Base-by-base conservation (phyloP, 805 yeast species). In the Saccharomycopsis capsularis region DNA sequence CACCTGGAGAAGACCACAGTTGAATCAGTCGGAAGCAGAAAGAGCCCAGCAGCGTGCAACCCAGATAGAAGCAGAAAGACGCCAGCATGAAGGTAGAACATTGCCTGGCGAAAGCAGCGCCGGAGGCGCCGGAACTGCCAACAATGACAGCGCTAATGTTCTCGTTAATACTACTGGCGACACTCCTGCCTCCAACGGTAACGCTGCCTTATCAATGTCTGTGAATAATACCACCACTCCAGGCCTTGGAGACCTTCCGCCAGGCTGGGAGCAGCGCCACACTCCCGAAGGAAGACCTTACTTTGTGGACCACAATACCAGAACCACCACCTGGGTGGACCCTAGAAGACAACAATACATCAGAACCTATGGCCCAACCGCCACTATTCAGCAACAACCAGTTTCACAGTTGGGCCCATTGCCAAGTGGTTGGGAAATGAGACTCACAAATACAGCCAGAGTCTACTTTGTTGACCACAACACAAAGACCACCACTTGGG, bases 391-490 rank as follows among this genome's bases (percentile, higher is more conserved):
- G 69, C 98, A 93, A 60, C 99, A 93, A 71, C 96, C 98, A 27
- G 96, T 93, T 11, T 85, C 95, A 40, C 98, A 95, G 63, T 75
- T 93, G 66, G 99, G 99, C 16, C 99, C 99, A 47, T 74, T 93
- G 62, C 99, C 99, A 42, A 81, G 91, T 47, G 99, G 99, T 47
- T 93, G 99, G 99, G 99, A 93, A 72, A 93, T 93, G 99, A 85
- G 99, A 68, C 77, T 93, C 62, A 95, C 99, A 39, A 93, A 93
- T 67, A 93, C 99, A 1, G 97, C 99, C 7, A 80, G 99, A 66
- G 99, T 93, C 21, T 93, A 93, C 67, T 93, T 93, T 66, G 99
- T 93, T 57, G 99, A 93, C 67, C 99, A 93, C 72, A 93, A 93
- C 69, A 93, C 99, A 29, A 93, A 93, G 70, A 93, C 99, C 0